Base-by-base conservation (phyloP, 2,329 filamentous ascomycete species). In the Juglanconis sp. region DNA sequence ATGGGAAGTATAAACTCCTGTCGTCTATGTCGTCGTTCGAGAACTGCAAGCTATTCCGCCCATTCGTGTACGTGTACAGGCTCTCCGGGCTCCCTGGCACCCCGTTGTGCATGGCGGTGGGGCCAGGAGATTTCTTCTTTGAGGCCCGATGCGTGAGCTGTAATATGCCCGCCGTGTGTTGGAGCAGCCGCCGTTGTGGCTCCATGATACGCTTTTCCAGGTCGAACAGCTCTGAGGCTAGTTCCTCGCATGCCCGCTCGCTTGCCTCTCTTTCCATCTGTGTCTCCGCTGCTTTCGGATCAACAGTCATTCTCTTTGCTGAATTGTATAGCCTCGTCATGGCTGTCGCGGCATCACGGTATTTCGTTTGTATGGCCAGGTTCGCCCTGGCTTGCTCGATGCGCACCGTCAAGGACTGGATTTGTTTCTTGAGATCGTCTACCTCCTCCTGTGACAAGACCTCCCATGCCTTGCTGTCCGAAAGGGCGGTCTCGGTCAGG, bases 381-480 rank as follows among this genome's bases (percentile, higher is more conserved):
- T 94, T 96, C 62, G 91, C 85, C 66, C 88, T 87, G 24, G 91
- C 87, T 42, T 91, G 88, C 64, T 94, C 90, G 66, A 96, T 87
- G n/a, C 91, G 88, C 69, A 87, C 85, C 32, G 83, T 81, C 53
- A 98, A 76, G 40, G 86, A 79, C 61, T 86, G 84, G 64, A 88
- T 85, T 77, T 96, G 91, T 73, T 92, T 96, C 81, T 98, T 99
- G 68, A 98, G 77, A 51, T 86, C 83, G 66, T 98, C 95, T 35
- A 97, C 89, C 75, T 98, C 93, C 71, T 96, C 92, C 67, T 94
- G 90, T 0, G 93, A 91, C 63, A 99, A 73, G 31, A 99, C 87
- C 70, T 94, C 88, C 72, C 88, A 99, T 67, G 87, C 79, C 70
- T 87, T 89, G 77, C 92, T 96, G 75, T 99, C 95, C 62, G 88